Evolutionary conservation across 495 filamentous ascomycete species (phyloP), one percentile per base, ranked within the genome.

Genomic region (Aspergillus incahuasiensis): DNA sequence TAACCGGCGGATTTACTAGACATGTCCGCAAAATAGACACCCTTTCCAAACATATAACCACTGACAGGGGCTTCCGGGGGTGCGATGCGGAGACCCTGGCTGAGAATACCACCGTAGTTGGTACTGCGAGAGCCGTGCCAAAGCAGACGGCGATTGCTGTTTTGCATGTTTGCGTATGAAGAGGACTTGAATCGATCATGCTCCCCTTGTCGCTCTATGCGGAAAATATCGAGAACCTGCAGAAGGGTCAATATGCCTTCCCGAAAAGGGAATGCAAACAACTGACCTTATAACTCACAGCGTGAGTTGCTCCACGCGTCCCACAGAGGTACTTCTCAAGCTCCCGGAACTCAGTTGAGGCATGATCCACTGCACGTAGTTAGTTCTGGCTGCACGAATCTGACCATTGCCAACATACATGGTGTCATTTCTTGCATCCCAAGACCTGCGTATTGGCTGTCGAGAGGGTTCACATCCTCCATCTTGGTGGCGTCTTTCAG

Each of bases 1-100:
- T 95, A 96, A 57, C 83, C 82, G 19, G 90, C 89, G 5, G 86
- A 90, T 68, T 91, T 89, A 66, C 73, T 81, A 57, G 82, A 86
- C 70, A 88, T 88, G 63, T 96, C 91, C 12, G 91, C 90, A 1
- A 95, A 76, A 65, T 96, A 95, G 41, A 95, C 84, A n/a, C 91
- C 91, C 55, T 94, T 92, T 58, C 87, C 90, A 59, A 94, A 95
- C 76, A 83, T 85, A 69, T 92, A 91, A 0, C 90, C 90, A 45
- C 75, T 82, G 3, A 84, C 84, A 1, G 88, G 90, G 0, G 88
- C 89, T 66, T 92, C 88, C 0, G 89, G 89, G 0, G 91, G 90
- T 0, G 91, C 90, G 52, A 96, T 95, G 9, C 89, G 87, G 7
- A 96, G 76, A 35, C 91, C 91, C 65, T 94, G 88, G 53, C 82